Evolutionary conservation across 108 stramenopile species (phyloP), one percentile per base, ranked within the genome.

Genomic region (Skeletonema menzelii): DNA sequence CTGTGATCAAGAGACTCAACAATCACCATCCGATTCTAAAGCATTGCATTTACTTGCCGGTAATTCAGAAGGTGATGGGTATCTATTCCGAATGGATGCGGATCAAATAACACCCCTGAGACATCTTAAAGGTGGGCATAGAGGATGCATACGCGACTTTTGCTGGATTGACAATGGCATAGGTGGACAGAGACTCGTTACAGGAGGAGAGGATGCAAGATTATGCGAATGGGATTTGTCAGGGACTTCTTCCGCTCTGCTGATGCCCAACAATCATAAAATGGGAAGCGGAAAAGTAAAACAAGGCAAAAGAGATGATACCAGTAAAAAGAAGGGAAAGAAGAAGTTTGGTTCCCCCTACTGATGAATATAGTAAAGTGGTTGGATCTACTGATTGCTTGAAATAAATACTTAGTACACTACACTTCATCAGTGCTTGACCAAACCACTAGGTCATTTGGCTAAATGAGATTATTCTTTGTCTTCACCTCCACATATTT

Each of bases 151-250:
- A 46, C 90, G 94, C 15, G 86, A 80, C 32, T 95, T 91, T 82
- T 63, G 63, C 46, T 73, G 79, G 56, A 35, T 85, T 5, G 63
- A 82, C 27, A 77, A 67, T 42, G 63, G 53, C 4, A 26, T 20
- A 24, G 68, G 69, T 56, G 65, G 49, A n/a, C 57, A 17, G 37
- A 65, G 56, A 38, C 76, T 94, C 67, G 70, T 91, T 10, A 92
- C 94, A 14, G 94, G 78, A 17, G 94, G 91, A 1, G 94, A 95
- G 77, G 94, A 95, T 83, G 91, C 94, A 24, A 80, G 94, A 65
- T 57, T 95, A 60, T 91, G 90, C 59, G 90, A 91, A 69, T 95
- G 94, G 94, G 83, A 84, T 66, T 57, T 70, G 27, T 66, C 47
- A 8, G 75, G 75, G 5, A 19, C 27, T 40, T 22, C 12, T 26